Evolutionary conservation across 176 grass and related monocot species (phyloP).

Genomic region (Pontederia crassipes): DNA sequence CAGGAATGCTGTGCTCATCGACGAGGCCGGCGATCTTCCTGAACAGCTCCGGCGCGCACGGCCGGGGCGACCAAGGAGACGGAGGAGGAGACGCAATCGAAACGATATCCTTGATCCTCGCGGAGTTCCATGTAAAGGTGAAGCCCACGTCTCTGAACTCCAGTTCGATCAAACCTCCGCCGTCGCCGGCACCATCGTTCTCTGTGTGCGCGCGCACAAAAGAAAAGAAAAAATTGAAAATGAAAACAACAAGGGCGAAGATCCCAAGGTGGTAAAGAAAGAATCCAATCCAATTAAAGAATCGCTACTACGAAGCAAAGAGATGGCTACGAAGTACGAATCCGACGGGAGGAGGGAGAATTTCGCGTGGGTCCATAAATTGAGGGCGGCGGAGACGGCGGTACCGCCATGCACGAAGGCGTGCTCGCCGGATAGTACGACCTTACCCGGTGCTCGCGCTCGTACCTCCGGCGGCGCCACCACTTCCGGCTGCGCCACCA

Average conservation of each 20-base stretch:
- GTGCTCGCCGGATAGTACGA: conserved; percentile 87
- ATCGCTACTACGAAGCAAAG: no score
- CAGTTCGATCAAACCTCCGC: conserved; percentile 29
- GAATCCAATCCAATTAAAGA: neutral
- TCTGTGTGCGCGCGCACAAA: neutral
- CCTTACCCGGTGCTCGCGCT: conserved; percentile 67
- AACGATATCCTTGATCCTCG: conserved; percentile 23
- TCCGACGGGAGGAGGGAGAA: conserved; percentile 24
- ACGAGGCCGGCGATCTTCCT: conserved; percentile 30
- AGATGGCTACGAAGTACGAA: conserved; percentile 11
- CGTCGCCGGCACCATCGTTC: neutral
- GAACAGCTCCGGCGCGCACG: conserved; percentile 27
- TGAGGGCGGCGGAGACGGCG: conserved; percentile 63
- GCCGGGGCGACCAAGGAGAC: conserved; percentile 7
- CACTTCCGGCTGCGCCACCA: neutral
- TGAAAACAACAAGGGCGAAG: neutral
- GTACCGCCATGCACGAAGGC: conserved; percentile 75
- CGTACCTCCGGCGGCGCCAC: conserved; percentile 25
- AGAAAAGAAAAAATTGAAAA: neutral
- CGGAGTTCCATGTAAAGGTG: conserved; percentile 52
- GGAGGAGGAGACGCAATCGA: conserved; percentile 8
- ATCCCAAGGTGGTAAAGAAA: neutral
- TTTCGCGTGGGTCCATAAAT: conserved; percentile 48
- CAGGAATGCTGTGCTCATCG: conserved; percentile 36
- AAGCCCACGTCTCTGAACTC: conserved; percentile 52